Evolutionary conservation across 2,329 filamentous ascomycete genomes (phyloP), one percentile per base, ranked within the genome.

Genomic region (Hirsutella minnesotensis): DNA sequence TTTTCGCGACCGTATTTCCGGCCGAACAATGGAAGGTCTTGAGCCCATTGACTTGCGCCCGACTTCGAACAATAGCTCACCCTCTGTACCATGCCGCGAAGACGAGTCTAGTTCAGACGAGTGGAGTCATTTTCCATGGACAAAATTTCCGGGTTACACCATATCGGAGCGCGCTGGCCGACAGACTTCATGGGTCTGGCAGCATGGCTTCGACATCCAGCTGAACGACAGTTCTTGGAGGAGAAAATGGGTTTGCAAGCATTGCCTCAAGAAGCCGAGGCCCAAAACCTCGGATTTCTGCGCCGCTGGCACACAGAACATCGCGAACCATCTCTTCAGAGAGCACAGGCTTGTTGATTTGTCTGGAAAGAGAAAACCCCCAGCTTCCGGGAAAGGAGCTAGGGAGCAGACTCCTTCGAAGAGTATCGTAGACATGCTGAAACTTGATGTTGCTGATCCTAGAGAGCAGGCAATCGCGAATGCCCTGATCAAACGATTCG

Each of bases 361-460:
- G 37, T 24, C 37, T 24, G 38, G 42, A 1, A 44, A 44, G 27
- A 40, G 42, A 31, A 19, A 36, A 38, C 42, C 38, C 15, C 30
- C 20, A 27, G n/a, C 31, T 19, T n/a, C n/a, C n/a, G 18, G 9
- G 19, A 44, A 37, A 16, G 33, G 24, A 15, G 19, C 33, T n/a
- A 39, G 40, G 22, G 31, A 34, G 38, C 19, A 36, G 31, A 40
- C 42, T 21, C 40, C 42, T 21, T 44, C 30, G 34, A 39, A 29
- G 21, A 44, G 37, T 36, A 40, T 44, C 27, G 38, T 44, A 4
- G n/a, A 44, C 22, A 44, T 44, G 42, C 42, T 37, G 21, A 44
- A 44, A 7, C 42, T 40, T 10, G 30, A 44, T 19, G 24, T 33
- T 39, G n/a, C 27, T 9, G 27, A 40, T 31, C 42, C 35, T 29